Conservation (phyloP, 2,329 filamentous ascomycete species). For the Pseudocercospora vitis region DNA sequence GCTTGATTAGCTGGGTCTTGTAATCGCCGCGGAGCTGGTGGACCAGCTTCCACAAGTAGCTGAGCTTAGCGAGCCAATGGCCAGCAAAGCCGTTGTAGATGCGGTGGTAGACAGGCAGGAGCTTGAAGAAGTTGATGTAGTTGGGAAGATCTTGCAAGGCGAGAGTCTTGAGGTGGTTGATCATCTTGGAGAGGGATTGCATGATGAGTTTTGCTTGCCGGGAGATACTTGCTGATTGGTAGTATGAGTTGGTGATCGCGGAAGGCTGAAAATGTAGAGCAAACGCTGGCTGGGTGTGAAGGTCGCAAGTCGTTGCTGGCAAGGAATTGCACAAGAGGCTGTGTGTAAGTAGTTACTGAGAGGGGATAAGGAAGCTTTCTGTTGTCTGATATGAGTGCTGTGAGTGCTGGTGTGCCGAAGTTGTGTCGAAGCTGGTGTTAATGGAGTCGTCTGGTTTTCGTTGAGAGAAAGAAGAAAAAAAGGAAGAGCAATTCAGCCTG, state of each 20-base stretch:
- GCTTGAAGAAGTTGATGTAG: neutral
- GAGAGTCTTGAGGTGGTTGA: too few relatives aligned
- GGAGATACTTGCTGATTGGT: too few relatives aligned
- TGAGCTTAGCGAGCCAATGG: conserved; percentile 26
- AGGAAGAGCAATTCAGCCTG: neutral
- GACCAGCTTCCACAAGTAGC: conserved; percentile 24
- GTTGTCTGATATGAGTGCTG: neutral
- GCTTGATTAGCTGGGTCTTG: conserved; percentile 15
- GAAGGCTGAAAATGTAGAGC: too few relatives aligned
- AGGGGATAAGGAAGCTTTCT: too few relatives aligned
- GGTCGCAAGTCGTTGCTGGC: too few relatives aligned
- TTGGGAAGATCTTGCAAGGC: too few relatives aligned
- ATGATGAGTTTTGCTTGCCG: neutral
- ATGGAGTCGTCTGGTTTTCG: neutral
- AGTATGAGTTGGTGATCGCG: too few relatives aligned
- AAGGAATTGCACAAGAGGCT: too few relatives aligned
- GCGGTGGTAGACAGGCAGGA: conserved; percentile 1
- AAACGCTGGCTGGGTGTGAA: too few relatives aligned
- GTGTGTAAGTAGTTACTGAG: too few relatives aligned
- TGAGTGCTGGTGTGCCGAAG: neutral
- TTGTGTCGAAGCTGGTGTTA: neutral
- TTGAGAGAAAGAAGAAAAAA: neutral
- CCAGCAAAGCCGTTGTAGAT: conserved; percentile 22
- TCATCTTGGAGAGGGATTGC: neutral
- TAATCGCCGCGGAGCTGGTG: conserved; percentile 26